These are phyloP conservation scores for Calcarisporium arbuscula DNA, from an alignment of 2,329 filamentous ascomycete species.

Conservation along the genomic window DNA sequence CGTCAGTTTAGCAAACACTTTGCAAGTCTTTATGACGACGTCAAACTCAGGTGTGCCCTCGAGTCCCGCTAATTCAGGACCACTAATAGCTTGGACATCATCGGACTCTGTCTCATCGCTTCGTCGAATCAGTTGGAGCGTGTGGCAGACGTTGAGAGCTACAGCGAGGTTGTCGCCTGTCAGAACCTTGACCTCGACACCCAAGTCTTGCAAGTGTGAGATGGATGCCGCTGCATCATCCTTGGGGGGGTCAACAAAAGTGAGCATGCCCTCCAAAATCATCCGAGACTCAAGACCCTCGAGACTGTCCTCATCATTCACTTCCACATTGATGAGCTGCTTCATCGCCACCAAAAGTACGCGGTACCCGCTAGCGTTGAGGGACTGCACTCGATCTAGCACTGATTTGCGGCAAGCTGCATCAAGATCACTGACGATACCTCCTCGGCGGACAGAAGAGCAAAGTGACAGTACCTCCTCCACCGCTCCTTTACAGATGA, in stretches of 20 bases:
- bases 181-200: constrained; percentile 22
- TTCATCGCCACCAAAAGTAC: constrained; percentile 18
- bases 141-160: constrained; percentile 21
- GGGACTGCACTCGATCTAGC: constrained; percentile 8
- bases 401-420: constrained; percentile 10
- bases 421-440: constrained; percentile 12
- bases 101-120: constrained; percentile 11
- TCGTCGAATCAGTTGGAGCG: constrained; percentile 14
- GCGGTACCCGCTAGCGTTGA: constrained; percentile 16
- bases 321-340: constrained; percentile 8
- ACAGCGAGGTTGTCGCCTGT: constrained; percentile 21
- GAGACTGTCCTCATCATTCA: constrained; percentile 14
- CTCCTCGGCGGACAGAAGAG: constrained; percentile 11
- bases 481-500: constrained; percentile 23
- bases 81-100: constrained; percentile 18
- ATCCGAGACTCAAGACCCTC: constrained; percentile 17
- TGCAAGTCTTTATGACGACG: constrained; percentile 15
- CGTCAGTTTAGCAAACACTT: constrained; percentile 21
- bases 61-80: constrained; percentile 14
- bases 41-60: constrained; percentile 15
- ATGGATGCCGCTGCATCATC: constrained; percentile 20
- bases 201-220: constrained; percentile 13
- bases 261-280: constrained; percentile 20
- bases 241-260: constrained; percentile 22
- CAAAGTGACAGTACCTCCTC: constrained; percentile 20